Base-by-base conservation (phyloP, 306 rosid genomes). In the Astragalus membranaceus region DNA sequence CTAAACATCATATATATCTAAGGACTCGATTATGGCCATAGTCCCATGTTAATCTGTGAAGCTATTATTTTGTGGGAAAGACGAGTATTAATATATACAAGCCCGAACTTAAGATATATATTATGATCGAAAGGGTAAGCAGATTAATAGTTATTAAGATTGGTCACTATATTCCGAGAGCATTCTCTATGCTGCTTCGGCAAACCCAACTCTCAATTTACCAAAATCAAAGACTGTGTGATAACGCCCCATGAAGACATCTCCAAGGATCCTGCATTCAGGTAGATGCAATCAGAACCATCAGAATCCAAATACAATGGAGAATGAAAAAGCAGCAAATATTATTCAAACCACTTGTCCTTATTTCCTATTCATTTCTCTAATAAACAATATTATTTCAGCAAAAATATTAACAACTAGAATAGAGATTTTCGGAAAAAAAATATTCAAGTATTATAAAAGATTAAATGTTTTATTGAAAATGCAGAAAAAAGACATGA, bases 151-250 rank as follows among this genome's bases (percentile, higher is more conserved):
- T 39, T 44, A 61, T 61, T 64, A 64, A 44, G 57, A 37, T 29
- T 44, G 33, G 26, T 15, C 12, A 10, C 13, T 62, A 62, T n/a
- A 42, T 17, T 12, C 58, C 12, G 54, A 51, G 11, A 35, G 8
- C 62, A 54, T 51, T 75, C 51, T 70, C 84, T 77, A 93, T 8
- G 89, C 97, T 50, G 98, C 98, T 37, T 78, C 83, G 2, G 97
- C 96, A 78, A 93, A 93, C 75, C 98, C 98, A 8, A 93, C 89
- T 82, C 92, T 85, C 51, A 12, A 29, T 1, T 84, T 70, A 8
- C 97, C 96, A 52, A 13, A 87, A 78, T 93, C 98, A 62, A 93
- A 93, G 74, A 90, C 88, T 1, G 98, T 93, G 75, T 93, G 96
- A 83, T 93, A 93, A n/a, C 81, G 84, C 7, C 98, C 97, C 94